Base-by-base conservation (phyloP, 257 asterid genomes). In the Nicotiana undulata region DNA sequence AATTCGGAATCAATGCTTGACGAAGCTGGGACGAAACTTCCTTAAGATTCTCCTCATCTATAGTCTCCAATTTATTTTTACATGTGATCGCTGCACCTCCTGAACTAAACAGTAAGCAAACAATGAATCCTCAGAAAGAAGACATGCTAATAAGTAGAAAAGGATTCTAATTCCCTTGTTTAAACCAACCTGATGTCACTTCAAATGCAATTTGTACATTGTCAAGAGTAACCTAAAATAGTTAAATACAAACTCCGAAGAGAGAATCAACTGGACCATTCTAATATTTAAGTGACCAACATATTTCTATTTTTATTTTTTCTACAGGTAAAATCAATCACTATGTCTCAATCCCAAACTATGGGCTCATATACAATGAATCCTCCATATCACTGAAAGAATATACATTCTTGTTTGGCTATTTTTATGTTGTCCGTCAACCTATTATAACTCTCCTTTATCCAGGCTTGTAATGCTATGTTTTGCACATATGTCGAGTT, bases 1-100 rank as follows among this genome's bases (percentile, higher is more conserved):
- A 87, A 20, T 87, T 93, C 37, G 78, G 79, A 79, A 88, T 82
- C 96, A 95, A 90, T 11, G 92, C 88, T 87, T 91, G 84, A 83
- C 95, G 87, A 20, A 95, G 92, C 88, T 95, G 99, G 37, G 91
- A 87, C 10, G 97, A 87, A 65, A 95, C 96, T 37, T 72, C 58
- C 26, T 56, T 82, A 79, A 95, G 95, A 84, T 85, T 90, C 49
- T 90, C 92, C 85, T 85, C 95, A 67, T 95, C 79, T 87, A 93
- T 88, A 1, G 90, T 91, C 88, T 93, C 99, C 53, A 95, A 84
- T 66, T 92, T 94, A 87, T 93, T 88, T 85, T 95, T 95, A 87
- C 90, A 81, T 60, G 99, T 92, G 60, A 95, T 93, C 72, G 99
- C 99, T 81, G 98, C 85, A 68, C 99, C 99, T 20, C 99, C 99